Evolutionary conservation across 176 grass and related monocot genomes (phyloP).

Genomic region (Bonia amplexicaulis): DNA sequence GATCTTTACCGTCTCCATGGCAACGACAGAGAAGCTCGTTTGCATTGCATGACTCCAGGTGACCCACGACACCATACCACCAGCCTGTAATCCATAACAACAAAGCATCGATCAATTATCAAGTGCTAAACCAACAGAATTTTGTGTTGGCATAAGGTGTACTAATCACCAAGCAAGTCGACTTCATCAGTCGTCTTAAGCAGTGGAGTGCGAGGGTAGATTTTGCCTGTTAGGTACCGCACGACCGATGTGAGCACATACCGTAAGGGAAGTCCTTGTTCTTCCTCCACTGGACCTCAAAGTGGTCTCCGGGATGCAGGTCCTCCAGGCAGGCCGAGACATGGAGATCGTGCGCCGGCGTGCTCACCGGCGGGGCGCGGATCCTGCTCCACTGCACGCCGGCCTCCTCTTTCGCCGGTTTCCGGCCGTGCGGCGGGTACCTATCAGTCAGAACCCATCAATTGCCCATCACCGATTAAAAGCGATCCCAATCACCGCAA

Average conservation of each 20-base stretch:
- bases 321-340: constrained; percentile 51
- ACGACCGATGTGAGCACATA: background rate
- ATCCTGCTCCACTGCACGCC: constrained; percentile 68
- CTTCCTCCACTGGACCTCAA: constrained; percentile 93
- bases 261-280: constrained; percentile 94
- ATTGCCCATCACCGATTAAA: background rate
- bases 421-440: constrained; percentile 80
- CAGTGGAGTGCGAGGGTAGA: background rate
- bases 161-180: background rate
- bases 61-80: constrained; percentile 92
- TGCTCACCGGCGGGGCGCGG: constrained; percentile 55
- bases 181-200: background rate
- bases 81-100: constrained; percentile 49
- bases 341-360: constrained; percentile 59
- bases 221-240: background rate
- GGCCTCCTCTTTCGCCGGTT: constrained; percentile 60
- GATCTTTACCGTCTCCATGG: constrained; percentile 62
- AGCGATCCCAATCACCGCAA: background rate
- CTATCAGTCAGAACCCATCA: constrained; percentile 11
- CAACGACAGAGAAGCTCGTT: constrained; percentile 71
- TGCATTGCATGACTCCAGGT: constrained; percentile 54
- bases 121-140: background rate
- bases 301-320: constrained; percentile 60
- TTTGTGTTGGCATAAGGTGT: background rate
- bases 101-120: constrained; percentile 4